Base-by-base conservation (phyloP, 2,329 filamentous ascomycete species). In the Aaosphaeria pasadenensis region DNA sequence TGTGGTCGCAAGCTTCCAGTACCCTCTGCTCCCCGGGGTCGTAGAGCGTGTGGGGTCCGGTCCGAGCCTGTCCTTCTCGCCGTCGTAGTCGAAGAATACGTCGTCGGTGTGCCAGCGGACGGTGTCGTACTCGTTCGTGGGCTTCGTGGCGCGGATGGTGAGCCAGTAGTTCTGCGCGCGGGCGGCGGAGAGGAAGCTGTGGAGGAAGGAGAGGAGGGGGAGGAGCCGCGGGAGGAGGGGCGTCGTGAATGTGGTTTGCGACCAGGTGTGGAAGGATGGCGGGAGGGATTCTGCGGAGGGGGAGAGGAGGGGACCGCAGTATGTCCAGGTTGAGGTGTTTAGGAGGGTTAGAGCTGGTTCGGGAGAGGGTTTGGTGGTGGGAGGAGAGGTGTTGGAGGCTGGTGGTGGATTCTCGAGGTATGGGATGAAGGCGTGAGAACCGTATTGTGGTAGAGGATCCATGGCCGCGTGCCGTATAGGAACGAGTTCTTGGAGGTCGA, bases 41-140 rank as follows among this genome's bases (percentile, higher is more conserved):
- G 11, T 2, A 24, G 17, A 24, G 17, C 17, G 17, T 24, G 17
- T 24, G 17, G 17, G 17, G 17, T 24, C 17, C 17, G 17, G 17
- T 3, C 17, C 17, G 17, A 24, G 17, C 3, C 17, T 24, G 17
- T 24, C 17, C 17, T 24, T 24, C 7, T 28, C 11, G 17, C 31
- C 30, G 7, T 17, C 39, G 17, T 28, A 13, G 9, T 17, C 39
- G 55, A 70, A 79, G 58, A 79, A 78, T 11, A 75, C 59, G 47
- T 79, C 75, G 51, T 79, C 77, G 0, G 74, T 74, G 49, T 79
- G 77, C 77, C 76, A 79, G 42, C 77, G 62, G 1, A 73, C 71
- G 7, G 53, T 61, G 51, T 79, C 71, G 55, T 71, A 79, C 29
- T 77, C 74, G 31, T 54, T 40, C 0, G 72, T 75, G 0, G 73